Evolutionary conservation across 139 green algal species (phyloP).

Genomic region (Chlamydomonas sphaeroides): DNA sequence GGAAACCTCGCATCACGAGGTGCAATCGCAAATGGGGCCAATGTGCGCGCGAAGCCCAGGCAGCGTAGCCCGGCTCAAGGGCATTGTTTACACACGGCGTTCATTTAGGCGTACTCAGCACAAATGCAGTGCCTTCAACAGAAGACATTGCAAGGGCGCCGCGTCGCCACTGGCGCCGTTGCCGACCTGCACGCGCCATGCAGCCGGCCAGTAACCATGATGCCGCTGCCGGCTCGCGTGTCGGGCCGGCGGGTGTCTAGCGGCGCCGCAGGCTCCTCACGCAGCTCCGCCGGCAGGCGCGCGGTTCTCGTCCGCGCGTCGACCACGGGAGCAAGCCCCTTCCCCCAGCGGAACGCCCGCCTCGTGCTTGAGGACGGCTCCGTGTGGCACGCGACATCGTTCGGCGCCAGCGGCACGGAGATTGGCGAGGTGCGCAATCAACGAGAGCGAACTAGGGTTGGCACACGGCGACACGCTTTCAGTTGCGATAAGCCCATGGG

Average conservation of each 20-base stretch:
- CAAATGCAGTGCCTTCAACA: slow-evolving; percentile 10
- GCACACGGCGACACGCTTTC: background rate
- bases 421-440: slow-evolving; percentile 66
- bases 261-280: background rate
- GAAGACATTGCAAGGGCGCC: background rate
- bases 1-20: no score
- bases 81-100: no score
- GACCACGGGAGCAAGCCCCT: background rate
- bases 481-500: no score
- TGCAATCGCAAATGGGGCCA: no score
- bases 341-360: slow-evolving; percentile 64
- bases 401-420: slow-evolving; percentile 88
- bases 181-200: slow-evolving; percentile 31
- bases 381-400: slow-evolving; percentile 87
- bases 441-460: slow-evolving; percentile 25
- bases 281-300: slow-evolving; percentile 21
- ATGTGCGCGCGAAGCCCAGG: no score
- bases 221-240: background rate
- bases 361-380: slow-evolving; percentile 96
- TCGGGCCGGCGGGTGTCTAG: background rate
- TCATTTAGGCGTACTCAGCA: no score
- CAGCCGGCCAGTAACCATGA: slow-evolving; percentile 2
- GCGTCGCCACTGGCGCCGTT: slow-evolving; percentile 6
- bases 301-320: slow-evolving; percentile 12
- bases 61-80: no score